Percentiles rank a stretch among this genome's conserved stretches.
These are phyloP conservation scores for Dactylellina parvicollis DNA, from an alignment of 2,329 filamentous ascomycete species.

Conservation along the genomic window DNA sequence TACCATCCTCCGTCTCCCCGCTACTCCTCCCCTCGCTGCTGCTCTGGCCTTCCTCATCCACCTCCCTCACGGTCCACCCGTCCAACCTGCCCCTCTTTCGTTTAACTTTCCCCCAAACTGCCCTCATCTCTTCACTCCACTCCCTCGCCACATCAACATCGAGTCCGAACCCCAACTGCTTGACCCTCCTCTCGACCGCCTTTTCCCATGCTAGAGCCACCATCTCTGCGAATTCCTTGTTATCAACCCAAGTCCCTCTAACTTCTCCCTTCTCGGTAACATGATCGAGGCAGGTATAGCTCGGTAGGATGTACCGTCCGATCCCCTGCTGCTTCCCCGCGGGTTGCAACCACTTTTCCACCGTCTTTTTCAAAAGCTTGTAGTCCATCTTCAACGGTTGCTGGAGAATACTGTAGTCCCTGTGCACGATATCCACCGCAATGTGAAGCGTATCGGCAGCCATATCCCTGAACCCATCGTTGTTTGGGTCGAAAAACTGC, in stretches of 20 bases:
- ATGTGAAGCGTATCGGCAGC: constrained; percentile 44
- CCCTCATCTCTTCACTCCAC: constrained; percentile 46
- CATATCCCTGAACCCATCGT: constrained; percentile 35
- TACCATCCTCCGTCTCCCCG: constrained; percentile 15
- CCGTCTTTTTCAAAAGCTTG: constrained; percentile 33
- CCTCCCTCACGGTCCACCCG: constrained; percentile 37
- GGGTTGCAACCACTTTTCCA: constrained; percentile 47
- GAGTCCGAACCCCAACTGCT: constrained; percentile 34
- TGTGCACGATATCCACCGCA: constrained; percentile 44
- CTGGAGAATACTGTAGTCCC: constrained; percentile 46
- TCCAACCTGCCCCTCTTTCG: constrained; percentile 27
- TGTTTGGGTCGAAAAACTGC: constrained; percentile 43
- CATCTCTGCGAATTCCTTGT: constrained; percentile 45
- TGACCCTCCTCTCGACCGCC: constrained; percentile 40
- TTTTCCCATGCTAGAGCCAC: constrained; percentile 51
- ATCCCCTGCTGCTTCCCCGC: constrained; percentile 29
- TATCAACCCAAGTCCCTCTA: constrained; percentile 48
- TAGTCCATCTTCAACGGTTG: constrained; percentile 42
- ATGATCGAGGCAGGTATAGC: constrained; percentile 46
- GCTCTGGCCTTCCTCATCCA: constrained; percentile 16
- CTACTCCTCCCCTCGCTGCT: constrained; percentile 33
- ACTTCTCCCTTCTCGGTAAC: constrained; percentile 41
- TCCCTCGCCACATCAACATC: constrained; percentile 41
- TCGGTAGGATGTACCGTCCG: constrained; percentile 42
- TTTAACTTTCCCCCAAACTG: constrained; percentile 29